Percentiles rank a stretch among this genome's conserved stretches.
Conservation (phyloP, 2,329 filamentous ascomycete species). For the Penicillium sp. region DNA sequence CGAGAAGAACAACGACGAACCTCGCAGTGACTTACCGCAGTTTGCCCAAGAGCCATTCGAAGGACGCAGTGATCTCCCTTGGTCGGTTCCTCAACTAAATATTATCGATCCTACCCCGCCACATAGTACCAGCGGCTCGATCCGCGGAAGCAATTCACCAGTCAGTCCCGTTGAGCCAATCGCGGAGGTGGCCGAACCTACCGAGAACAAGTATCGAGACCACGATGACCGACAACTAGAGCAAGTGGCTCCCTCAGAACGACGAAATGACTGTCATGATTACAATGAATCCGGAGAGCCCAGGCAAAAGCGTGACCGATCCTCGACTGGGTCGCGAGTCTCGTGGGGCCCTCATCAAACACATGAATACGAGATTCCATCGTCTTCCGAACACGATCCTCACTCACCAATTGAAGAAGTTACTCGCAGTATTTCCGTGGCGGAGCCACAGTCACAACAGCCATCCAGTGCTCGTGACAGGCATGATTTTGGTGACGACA, state of each 20-base stretch:
- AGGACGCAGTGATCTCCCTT: constrained; percentile 27
- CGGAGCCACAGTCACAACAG: constrained; percentile 3
- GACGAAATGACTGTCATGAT: no score
- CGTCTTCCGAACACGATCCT: constrained; percentile 37
- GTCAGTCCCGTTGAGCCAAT: constrained; percentile 23
- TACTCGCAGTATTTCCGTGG: constrained; percentile 8
- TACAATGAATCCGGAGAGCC: not conserved
- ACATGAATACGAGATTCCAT: constrained; percentile 58
- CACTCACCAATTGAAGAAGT: constrained; percentile 14
- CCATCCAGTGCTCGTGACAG: constrained; percentile 1
- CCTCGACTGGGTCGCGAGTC: constrained; percentile 50
- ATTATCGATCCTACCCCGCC: constrained; percentile 55
- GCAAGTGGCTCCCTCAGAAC: constrained; percentile 26
- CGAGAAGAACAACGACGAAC: constrained; percentile 6
- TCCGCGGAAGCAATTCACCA: constrained; percentile 27
- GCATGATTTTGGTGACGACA: constrained; percentile 55
- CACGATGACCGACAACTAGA: constrained; percentile 26
- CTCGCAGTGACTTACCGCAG: constrained; percentile 15
- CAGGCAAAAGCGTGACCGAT: constrained; percentile 29
- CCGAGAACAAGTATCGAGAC: not conserved
- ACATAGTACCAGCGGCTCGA: constrained; percentile 40
- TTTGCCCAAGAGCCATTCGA: constrained; percentile 18
- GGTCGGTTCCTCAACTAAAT: constrained; percentile 49
- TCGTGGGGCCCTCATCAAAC: constrained; percentile 62
- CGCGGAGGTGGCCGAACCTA: not conserved